These are phyloP conservation scores for Cutaneotrichosporon cutaneum DNA, from an alignment of 1,284 basidiomycete genomes.

Conservation along the genomic window DNA sequence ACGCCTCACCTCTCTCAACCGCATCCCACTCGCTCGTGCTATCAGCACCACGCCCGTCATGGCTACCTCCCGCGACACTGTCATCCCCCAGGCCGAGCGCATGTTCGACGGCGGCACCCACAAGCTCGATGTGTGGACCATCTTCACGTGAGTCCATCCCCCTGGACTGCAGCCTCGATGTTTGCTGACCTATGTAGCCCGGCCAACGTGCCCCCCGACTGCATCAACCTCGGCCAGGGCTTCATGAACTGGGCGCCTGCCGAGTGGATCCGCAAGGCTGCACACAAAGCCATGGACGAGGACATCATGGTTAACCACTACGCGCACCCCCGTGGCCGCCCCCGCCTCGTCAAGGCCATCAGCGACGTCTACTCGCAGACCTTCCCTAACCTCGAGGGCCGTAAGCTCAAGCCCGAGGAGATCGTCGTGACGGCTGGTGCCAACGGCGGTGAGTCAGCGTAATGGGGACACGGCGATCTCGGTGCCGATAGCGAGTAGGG, in stretches of 20 bases:
- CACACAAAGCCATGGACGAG: slow-evolving; percentile 66
- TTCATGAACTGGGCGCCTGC: slow-evolving; percentile 86
- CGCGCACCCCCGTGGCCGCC: slow-evolving; percentile 82
- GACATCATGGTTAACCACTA: slow-evolving; percentile 77
- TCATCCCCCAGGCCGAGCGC: slow-evolving; percentile 45
- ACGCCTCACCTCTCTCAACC: slow-evolving; percentile 1
- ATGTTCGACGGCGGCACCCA: slow-evolving; percentile 51
- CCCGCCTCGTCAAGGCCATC: slow-evolving; percentile 80
- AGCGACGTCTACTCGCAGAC: slow-evolving; percentile 69
- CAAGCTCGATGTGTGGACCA: slow-evolving; percentile 82
- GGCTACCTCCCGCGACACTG: slow-evolving; percentile 30
- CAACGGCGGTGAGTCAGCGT: slow-evolving; percentile 70
- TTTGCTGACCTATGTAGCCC: slow-evolving; percentile 58
- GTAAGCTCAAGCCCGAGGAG: slow-evolving; percentile 81
- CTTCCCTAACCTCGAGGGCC: slow-evolving; percentile 61
- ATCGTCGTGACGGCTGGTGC: slow-evolving; percentile 94
- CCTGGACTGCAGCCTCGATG: neutral
- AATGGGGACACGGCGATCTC: neutral
- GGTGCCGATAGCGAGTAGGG: neutral
- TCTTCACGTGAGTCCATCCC: slow-evolving; percentile 71
- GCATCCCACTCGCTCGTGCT: slow-evolving; percentile 5
- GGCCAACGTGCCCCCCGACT: slow-evolving; percentile 77
- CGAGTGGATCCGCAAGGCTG: slow-evolving; percentile 74
- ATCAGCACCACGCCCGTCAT: slow-evolving; percentile 27
- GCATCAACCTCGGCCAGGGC: slow-evolving; percentile 88